Evolutionary conservation across 1,139 yeast species (phyloP).

Genomic region (Ogataea hybrid): DNA sequence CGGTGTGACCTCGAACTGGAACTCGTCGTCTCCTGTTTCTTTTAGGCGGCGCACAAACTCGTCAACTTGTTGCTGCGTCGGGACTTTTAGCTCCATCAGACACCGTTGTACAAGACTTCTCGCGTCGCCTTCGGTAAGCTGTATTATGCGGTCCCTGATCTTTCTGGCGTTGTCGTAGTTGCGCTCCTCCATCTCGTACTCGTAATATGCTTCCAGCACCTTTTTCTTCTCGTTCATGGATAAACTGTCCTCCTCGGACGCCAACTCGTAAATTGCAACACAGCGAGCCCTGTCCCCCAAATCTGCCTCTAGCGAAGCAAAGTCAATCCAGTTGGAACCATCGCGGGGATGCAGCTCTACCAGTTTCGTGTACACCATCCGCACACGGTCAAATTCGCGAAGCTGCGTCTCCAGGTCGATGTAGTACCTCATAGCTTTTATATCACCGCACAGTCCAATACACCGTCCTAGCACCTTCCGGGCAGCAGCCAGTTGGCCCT

Average conservation of each 20-base stretch:
- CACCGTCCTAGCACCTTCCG: conserved; percentile 72
- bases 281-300: conserved; percentile 72
- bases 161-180: conserved; percentile 57
- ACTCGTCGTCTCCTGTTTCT: conserved; percentile 40
- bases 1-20: conserved; percentile 46
- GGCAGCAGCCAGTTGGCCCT: conserved; percentile 46
- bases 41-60: conserved; percentile 32
- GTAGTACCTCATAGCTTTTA: conserved; percentile 59
- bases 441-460: conserved; percentile 65
- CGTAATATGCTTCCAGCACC: conserved; percentile 49
- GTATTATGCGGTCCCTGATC: conserved; percentile 46
- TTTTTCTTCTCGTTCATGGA: conserved; percentile 27
- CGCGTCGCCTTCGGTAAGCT: conserved; percentile 35
- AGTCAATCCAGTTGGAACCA: conserved; percentile 51
- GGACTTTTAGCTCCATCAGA: conserved; percentile 67
- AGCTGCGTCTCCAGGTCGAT: conserved; percentile 53
- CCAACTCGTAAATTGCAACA: conserved; percentile 58
- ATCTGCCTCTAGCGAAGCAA: conserved; percentile 64
- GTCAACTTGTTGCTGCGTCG: conserved; percentile 50
- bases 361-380: conserved; percentile 69
- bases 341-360: conserved; percentile 51
- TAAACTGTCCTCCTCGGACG: conserved; percentile 37
- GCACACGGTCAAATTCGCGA: conserved; percentile 76
- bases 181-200: conserved; percentile 57
- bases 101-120: conserved; percentile 69